Percentiles rank a stretch among this genome's conserved stretches.
Evolutionary conservation across 768 basidiomycete species (phyloP).

Genomic region (Lactifluus pinguis): DNA sequence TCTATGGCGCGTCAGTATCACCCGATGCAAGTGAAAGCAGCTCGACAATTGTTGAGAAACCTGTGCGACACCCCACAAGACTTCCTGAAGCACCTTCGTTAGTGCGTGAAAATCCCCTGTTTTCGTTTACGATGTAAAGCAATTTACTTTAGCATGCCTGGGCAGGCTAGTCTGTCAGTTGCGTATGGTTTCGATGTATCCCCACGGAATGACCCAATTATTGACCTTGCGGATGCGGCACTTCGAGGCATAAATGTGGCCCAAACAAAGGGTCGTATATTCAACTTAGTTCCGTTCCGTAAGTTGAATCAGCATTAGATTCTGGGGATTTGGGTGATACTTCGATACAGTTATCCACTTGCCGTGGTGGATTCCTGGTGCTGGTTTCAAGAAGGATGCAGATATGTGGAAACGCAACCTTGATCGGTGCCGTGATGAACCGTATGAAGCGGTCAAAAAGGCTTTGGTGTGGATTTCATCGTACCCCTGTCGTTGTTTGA

Average conservation of each 20-base stretch:
- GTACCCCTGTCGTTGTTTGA: background rate
- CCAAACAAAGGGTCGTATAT: constrained; percentile 35
- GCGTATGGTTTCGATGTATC: constrained; percentile 40
- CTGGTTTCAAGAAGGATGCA: constrained; percentile 22
- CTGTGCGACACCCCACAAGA: constrained; percentile 31
- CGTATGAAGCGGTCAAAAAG: constrained; percentile 20
- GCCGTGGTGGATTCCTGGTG: constrained; percentile 26
- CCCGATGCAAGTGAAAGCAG: constrained; percentile 25
- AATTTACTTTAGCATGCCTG: constrained; percentile 22
- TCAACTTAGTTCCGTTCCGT: constrained; percentile 32
- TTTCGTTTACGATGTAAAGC: background rate
- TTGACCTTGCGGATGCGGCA: constrained; percentile 34
- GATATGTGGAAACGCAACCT: constrained; percentile 13
- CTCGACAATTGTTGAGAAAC: constrained; percentile 26
- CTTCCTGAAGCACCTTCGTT: constrained; percentile 28
- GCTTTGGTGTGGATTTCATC: constrained; percentile 17
- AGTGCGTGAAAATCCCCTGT: constrained; percentile 26
- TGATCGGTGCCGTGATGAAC: constrained; percentile 18
- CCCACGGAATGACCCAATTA: constrained; percentile 35
- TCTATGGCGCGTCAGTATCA: constrained; percentile 27
- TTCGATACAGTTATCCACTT: constrained; percentile 20
- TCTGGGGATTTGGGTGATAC: background rate
- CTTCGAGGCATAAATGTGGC: constrained; percentile 27
- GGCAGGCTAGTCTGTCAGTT: constrained; percentile 31
- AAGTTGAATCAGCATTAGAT: constrained; percentile 4